Base-by-base conservation (phyloP, 305 asterid species). In the Ajuga reptans region DNA sequence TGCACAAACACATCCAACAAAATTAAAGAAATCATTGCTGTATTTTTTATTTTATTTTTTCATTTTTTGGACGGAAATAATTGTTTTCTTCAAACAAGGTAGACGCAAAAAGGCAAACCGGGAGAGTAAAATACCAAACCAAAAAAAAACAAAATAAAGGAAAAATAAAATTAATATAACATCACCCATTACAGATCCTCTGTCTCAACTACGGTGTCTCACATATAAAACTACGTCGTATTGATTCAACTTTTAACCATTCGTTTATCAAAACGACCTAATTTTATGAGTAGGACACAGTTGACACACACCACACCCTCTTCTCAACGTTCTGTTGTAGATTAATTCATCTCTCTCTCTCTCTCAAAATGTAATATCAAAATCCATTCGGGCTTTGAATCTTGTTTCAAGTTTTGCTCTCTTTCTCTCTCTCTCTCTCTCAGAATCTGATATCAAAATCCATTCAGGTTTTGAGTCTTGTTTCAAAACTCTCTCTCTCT, bases 321-420 rank as follows among this genome's bases (percentile, higher is more conserved):
- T 55, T 9, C 12, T 58, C 57, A 46, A 64, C 9, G 14, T 62
- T 58, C 54, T 68, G 15, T 21, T 21, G 58, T 33, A 12, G 9
- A 62, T 27, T 29, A 12, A 4, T 36, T 66, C 67, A 42, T 60
- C 45, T 54, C 24, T 52, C 62, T 54, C 29, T n/a, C 59, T 17
- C 17, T 50, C 7, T 49, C 27, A 36, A 39, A 50, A 51, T 75
- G 56, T 55, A 53, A 53, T 39, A 66, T 24, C 49, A 54, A 72
- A 62, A 57, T 71, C 46, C 73, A 71, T 77, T 78, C 68, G 79
- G 81, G 64, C 60, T 76, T 64, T 33, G 11, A 33, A 17, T 66
- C 21, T 72, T 64, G 31, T 64, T 54, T 52, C 57, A 18, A 11
- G 36, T 21, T 21, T 21, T 21, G 2, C 27, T 1, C 27, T 21